phyloP scores from a whole-genome alignment of 331 rosid genomes.

The Dryas integrifolia region DNA sequence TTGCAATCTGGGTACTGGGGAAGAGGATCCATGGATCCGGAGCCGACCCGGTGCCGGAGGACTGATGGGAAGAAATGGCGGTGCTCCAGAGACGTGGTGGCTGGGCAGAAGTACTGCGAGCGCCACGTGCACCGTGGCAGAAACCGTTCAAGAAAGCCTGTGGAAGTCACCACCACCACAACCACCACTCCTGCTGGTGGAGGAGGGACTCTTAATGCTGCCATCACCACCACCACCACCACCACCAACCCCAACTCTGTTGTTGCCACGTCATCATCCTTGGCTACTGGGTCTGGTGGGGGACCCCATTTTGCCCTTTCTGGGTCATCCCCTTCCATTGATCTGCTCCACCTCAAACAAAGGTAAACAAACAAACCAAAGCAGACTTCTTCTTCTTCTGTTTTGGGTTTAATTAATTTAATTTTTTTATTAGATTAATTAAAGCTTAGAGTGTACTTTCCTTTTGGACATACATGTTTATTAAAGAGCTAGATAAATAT shows the following conservation, averaged over 20 bases:
- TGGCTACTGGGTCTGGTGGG: slow-evolving; percentile 29
- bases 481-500: background rate
- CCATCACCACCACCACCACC: slow-evolving; percentile 20
- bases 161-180: slow-evolving; percentile 71
- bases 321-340: slow-evolving; percentile 40
- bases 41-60: slow-evolving; percentile 94
- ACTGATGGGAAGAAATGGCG: slow-evolving; percentile 98
- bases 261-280: slow-evolving; percentile 28
- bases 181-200: slow-evolving; percentile 16
- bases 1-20: slow-evolving; percentile 89
- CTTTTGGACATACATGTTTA: background rate
- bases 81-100: slow-evolving; percentile 94
- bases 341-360: slow-evolving; percentile 55
- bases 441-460: background rate
- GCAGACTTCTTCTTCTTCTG: background rate
- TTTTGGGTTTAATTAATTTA: background rate
- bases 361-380: slow-evolving; percentile 38
- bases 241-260: slow-evolving; percentile 15
- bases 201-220: slow-evolving; percentile 10
- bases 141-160: slow-evolving; percentile 99
- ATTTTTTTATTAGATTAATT: background rate
- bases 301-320: slow-evolving; percentile 50
- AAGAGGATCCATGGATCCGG: slow-evolving; percentile 90
- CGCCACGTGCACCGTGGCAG: slow-evolving; percentile 94
- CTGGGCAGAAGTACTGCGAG: slow-evolving; percentile 97